These are phyloP conservation scores for Phoma sp. DNA, from an alignment of 2,329 filamentous ascomycete genomes.

Conservation along the genomic window DNA sequence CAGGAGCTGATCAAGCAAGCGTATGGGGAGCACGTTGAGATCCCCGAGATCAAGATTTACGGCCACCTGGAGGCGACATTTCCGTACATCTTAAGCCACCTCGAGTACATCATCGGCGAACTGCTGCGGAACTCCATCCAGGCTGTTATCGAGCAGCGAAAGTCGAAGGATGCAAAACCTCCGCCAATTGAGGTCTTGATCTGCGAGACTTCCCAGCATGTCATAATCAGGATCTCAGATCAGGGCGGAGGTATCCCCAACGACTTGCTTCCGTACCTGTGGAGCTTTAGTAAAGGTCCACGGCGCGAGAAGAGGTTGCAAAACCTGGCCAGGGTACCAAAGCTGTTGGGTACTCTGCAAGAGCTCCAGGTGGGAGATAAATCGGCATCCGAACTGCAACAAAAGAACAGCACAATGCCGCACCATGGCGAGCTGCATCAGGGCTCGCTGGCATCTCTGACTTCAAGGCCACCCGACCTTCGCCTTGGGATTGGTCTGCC, in stretches of 20 bases:
- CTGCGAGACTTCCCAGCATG: slow-evolving; percentile 91
- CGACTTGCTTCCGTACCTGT: slow-evolving; percentile 85
- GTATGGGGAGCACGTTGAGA: slow-evolving; percentile 71
- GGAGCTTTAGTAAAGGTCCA: slow-evolving; percentile 96
- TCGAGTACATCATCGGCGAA: slow-evolving; percentile 97
- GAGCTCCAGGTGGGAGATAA: slow-evolving; percentile 65
- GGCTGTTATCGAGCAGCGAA: slow-evolving; percentile 79
- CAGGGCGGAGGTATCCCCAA: slow-evolving; percentile 90
- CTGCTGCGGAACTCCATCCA: slow-evolving; percentile 94
- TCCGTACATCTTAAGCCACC: slow-evolving; percentile 92
- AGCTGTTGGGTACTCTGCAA: slow-evolving; percentile 91
- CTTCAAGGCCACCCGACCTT: slow-evolving; percentile 82
- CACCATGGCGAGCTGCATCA: slow-evolving; percentile 43
- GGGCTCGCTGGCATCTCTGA: slow-evolving; percentile 78
- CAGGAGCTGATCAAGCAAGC: slow-evolving; percentile 75
- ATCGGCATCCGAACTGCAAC: slow-evolving; percentile 18
- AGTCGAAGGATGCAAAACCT: slow-evolving; percentile 56
- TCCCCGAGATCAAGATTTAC: slow-evolving; percentile 82
- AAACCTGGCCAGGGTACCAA: slow-evolving; percentile 85
- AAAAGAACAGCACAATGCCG: slow-evolving; percentile 28
- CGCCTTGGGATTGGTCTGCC: slow-evolving; percentile 91
- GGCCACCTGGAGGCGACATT: slow-evolving; percentile 91
- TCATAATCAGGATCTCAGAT: slow-evolving; percentile 95
- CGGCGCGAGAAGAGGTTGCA: slow-evolving; percentile 77
- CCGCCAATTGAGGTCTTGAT: slow-evolving; percentile 93